Conservation (phyloP, 805 yeast species). For the Grigorovia jiainica region DNA sequence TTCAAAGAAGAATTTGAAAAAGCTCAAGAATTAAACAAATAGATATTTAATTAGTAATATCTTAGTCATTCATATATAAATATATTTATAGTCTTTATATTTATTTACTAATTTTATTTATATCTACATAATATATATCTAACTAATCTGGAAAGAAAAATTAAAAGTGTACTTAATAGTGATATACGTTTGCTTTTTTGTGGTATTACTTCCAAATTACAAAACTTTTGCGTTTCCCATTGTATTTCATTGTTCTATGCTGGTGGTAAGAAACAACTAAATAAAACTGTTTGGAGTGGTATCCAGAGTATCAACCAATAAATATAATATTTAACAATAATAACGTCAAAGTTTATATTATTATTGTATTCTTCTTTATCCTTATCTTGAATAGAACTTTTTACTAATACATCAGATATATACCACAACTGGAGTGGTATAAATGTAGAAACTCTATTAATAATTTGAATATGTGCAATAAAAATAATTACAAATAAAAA, state of each 20-base stretch:
- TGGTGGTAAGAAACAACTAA: conserved; percentile 83
- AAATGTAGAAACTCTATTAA: conserved; percentile 70
- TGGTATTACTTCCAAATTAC: not conserved
- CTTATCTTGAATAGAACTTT: conserved; percentile 6
- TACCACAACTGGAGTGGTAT: conserved; percentile 73
- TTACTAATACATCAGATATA: conserved; percentile 34
- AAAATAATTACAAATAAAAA: conserved; percentile 44
- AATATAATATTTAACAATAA: conserved; percentile 31
- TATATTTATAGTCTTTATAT: too few relatives aligned
- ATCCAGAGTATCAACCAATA: conserved; percentile 54
- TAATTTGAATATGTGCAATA: conserved; percentile 77
- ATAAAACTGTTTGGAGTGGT: conserved; percentile 59
- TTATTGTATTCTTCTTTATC: conserved; percentile 9
- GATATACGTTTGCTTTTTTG: too few relatives aligned
- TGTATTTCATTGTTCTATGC: conserved; percentile 42
- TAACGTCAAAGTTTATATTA: conserved; percentile 8
- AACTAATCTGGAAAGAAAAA: too few relatives aligned
- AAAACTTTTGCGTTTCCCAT: not conserved
- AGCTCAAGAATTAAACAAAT: conserved; percentile 65
- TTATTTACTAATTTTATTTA: too few relatives aligned
- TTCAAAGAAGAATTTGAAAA: conserved; percentile 87
- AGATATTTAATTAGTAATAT: conserved; percentile 2
- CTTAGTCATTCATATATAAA: not conserved
- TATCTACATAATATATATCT: too few relatives aligned
- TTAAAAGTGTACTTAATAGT: too few relatives aligned